phyloP scores from a whole-genome alignment of 805 yeast species.

The Saccharomyces jurei region DNA sequence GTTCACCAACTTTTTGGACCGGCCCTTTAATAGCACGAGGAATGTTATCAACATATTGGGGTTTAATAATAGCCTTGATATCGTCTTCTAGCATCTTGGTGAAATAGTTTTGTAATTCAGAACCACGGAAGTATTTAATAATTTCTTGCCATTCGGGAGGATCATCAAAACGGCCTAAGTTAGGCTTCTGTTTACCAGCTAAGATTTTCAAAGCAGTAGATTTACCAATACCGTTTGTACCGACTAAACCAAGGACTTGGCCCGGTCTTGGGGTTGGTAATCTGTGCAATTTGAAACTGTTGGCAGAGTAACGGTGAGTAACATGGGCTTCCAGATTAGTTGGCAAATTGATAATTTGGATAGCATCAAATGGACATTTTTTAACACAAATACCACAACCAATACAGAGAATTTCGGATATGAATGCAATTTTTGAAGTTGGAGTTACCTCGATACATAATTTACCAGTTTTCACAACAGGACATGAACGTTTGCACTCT shows the following conservation, averaged over 20 bases:
- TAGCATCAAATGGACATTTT: slow-evolving; percentile 97
- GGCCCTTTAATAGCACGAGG: slow-evolving; percentile 95
- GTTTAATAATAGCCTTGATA: slow-evolving; percentile 94
- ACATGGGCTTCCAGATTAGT: slow-evolving; percentile 88
- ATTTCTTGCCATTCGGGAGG: slow-evolving; percentile 98
- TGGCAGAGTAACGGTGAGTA: slow-evolving; percentile 95
- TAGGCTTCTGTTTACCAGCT: slow-evolving; percentile 97
- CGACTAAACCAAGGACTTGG: slow-evolving; percentile 94
- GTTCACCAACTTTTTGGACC: slow-evolving; percentile 74
- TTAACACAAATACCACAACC: slow-evolving; percentile 99
- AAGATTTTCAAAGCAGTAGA: slow-evolving; percentile 93
- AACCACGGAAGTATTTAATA: slow-evolving; percentile 85
- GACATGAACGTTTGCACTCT: slow-evolving; percentile 95
- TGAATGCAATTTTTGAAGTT: slow-evolving; percentile 83
- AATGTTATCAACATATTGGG: slow-evolving; percentile 96
- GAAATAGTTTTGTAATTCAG: slow-evolving; percentile 93
- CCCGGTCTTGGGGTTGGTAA: slow-evolving; percentile 98
- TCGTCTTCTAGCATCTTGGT: slow-evolving; percentile 89
- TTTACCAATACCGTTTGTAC: slow-evolving; percentile 98
- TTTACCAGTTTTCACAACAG: slow-evolving; percentile 96
- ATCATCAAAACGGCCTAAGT: slow-evolving; percentile 84
- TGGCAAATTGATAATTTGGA: slow-evolving; percentile 90
- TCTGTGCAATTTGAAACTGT: slow-evolving; percentile 93
- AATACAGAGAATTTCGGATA: slow-evolving; percentile 88
- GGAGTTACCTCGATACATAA: slow-evolving; percentile 95